Evolutionary conservation across 169 alveolate species (phyloP).

Genomic region (Theileria orientalis): DNA sequence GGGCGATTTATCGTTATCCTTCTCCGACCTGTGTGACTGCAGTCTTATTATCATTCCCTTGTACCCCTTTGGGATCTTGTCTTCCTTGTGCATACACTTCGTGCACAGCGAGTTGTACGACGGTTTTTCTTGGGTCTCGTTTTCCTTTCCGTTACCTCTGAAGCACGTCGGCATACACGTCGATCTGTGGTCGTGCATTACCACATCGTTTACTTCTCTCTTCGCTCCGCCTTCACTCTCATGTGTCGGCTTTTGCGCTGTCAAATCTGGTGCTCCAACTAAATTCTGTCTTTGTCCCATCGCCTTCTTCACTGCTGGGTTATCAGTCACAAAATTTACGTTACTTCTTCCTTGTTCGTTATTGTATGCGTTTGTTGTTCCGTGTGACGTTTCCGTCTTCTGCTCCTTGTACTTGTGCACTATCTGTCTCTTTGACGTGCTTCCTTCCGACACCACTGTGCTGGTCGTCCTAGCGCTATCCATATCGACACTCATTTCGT

Average conservation of each 20-base stretch:
- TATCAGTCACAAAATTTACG: background rate
- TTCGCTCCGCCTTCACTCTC: background rate
- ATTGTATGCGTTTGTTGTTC: background rate
- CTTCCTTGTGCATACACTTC: constrained; percentile 67
- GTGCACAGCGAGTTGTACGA: constrained; percentile 64
- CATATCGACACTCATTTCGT: background rate
- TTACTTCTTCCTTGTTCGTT: background rate
- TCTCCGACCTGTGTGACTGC: constrained; percentile 25
- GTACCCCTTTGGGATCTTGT: constrained; percentile 44
- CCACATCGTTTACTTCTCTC: background rate
- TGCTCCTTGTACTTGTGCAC: background rate
- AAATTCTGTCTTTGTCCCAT: too few species aligned
- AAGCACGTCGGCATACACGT: constrained; percentile 11
- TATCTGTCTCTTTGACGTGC: background rate
- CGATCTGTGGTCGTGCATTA: background rate
- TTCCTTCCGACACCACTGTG: background rate
- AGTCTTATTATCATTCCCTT: constrained; percentile 53
- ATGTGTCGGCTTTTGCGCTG: background rate
- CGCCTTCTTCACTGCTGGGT: background rate
- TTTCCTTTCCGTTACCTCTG: background rate
- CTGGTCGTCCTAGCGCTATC: background rate
- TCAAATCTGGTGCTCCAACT: background rate
- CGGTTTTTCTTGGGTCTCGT: constrained; percentile 25
- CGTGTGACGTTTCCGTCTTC: background rate
- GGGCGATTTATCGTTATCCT: constrained; percentile 51